Base-by-base conservation (phyloP, 2,329 filamentous ascomycete genomes). In the Capronia americana region DNA sequence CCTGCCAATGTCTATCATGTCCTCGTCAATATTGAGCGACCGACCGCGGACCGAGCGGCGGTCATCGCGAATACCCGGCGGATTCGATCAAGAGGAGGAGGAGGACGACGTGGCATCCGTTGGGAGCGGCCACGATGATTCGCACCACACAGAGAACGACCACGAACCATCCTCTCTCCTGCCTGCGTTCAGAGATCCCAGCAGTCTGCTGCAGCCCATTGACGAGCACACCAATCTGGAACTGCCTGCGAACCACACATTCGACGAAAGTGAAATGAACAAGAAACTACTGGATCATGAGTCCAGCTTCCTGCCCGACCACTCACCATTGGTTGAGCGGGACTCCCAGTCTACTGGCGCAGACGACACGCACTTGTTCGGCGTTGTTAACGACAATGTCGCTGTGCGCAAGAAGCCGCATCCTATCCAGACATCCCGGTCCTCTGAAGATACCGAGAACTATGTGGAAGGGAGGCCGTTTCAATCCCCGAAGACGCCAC, bases 261-360 rank as follows among this genome's bases (percentile, higher is more conserved):
- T 87, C 41, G 82, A 87, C 71, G 86, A 88, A 74, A 79, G 79
- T 60, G 86, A 87, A 72, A 87, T 88, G 84, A 82, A 83, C 70
- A 80, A 82, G 64, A 84, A 84, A 69, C 75, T 89, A 69, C 83
- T 86, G 80, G 86, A 89, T 70, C 81, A 88, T 63, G 87, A 88
- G 74, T 88, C 87, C 3, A 88, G 86, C 72, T 88, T 89, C 70
- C 68, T 88, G 53, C 86, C 86, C 0, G 86, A 88, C 54, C 78
- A 81, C 1, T 83, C 83, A 2, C 77, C 79, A 1, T 75, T 83
- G 24, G 77, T 78, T 20, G 55, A 30, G 26, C 62, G 57, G 48
- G 50, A 63, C 41, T 59, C 75, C 20, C 69, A 71, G 12, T 70
- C 68, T 23, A 63, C 70, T 17, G 78, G 79, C 50, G 74, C 72